Percentiles rank a stretch among this genome's conserved stretches.
Evolutionary conservation across 2,329 filamentous ascomycete genomes (phyloP).

Genomic region (Talaromyces sp.): DNA sequence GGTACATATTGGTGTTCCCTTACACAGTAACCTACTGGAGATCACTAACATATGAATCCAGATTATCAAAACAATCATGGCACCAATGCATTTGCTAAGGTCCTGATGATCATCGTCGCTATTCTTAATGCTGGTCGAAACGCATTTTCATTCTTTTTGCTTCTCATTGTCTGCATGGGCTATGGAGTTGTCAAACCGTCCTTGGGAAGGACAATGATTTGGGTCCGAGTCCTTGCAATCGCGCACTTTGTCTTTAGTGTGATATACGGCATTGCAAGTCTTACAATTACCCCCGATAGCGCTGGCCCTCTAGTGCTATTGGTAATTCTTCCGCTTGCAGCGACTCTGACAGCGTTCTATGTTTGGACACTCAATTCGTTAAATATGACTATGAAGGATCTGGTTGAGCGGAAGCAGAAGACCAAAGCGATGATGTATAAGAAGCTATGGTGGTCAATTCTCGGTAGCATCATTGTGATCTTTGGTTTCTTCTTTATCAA

Average conservation of each 20-base stretch:
- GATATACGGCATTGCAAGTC: conserved; percentile 83
- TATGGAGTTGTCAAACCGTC: conserved; percentile 96
- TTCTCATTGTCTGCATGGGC: conserved; percentile 98
- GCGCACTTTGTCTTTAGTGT: conserved; percentile 93
- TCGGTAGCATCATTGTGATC: conserved; percentile 86
- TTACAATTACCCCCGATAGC: conserved; percentile 82
- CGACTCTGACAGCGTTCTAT: conserved; percentile 91
- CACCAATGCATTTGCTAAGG: conserved; percentile 74
- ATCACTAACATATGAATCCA: conserved; percentile 38
- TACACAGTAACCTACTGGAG: neutral
- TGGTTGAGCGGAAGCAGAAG: conserved; percentile 89
- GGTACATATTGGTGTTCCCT: conserved; percentile 46
- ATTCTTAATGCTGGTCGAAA: conserved; percentile 90
- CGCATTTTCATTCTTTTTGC: conserved; percentile 95
- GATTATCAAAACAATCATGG: conserved; percentile 92
- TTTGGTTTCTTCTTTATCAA: conserved; percentile 99
- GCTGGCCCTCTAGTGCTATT: conserved; percentile 87
- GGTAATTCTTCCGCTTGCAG: conserved; percentile 86
- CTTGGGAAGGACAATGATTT: conserved; percentile 88
- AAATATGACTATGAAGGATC: conserved; percentile 89
- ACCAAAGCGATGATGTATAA: conserved; percentile 95
- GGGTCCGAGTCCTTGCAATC: conserved; percentile 82
- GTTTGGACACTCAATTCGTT: conserved; percentile 97
- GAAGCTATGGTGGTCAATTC: conserved; percentile 97
- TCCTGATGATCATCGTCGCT: conserved; percentile 84